phyloP scores from a whole-genome alignment of 495 filamentous ascomycete species.

The Penicillium steckii region DNA sequence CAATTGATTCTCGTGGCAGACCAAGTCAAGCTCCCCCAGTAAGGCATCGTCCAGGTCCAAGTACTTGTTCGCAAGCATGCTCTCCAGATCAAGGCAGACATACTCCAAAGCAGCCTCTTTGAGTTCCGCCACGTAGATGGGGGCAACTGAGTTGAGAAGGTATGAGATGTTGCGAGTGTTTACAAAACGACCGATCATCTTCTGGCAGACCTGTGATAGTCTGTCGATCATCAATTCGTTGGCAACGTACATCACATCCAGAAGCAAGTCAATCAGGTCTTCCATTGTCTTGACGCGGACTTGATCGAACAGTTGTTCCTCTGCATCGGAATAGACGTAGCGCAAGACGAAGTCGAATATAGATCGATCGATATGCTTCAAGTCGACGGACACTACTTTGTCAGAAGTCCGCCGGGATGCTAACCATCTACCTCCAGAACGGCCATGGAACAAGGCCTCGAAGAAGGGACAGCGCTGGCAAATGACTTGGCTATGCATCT shows the following conservation, averaged over 20 bases:
- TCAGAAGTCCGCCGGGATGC: conserved; percentile 62
- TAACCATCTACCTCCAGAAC: conserved; percentile 81
- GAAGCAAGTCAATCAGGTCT: conserved; percentile 80
- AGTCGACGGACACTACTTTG: conserved; percentile 69
- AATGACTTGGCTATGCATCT: conserved; percentile 73
- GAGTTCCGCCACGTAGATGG: conserved; percentile 78
- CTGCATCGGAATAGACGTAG: conserved; percentile 81
- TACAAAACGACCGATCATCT: conserved; percentile 81
- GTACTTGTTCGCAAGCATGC: conserved; percentile 84
- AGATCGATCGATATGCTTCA: conserved; percentile 71
- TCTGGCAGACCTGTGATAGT: conserved; percentile 85
- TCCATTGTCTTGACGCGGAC: conserved; percentile 69
- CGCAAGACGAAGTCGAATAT: conserved; percentile 78
- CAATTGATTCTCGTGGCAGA: conserved; percentile 79
- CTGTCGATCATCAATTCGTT: conserved; percentile 96
- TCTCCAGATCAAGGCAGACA: conserved; percentile 84
- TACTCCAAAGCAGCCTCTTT: conserved; percentile 89
- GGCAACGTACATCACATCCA: conserved; percentile 87
- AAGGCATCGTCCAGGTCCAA: conserved; percentile 86
- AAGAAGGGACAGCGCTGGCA: conserved; percentile 92
- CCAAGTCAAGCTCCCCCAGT: conserved; percentile 70
- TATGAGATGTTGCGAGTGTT: conserved; percentile 83
- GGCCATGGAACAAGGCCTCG: conserved; percentile 80
- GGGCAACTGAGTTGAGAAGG: conserved; percentile 78
- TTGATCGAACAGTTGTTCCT: conserved; percentile 77